phyloP scores from a whole-genome alignment of 2,329 filamentous ascomycete genomes.

The Aspergillus phoenicis region DNA sequence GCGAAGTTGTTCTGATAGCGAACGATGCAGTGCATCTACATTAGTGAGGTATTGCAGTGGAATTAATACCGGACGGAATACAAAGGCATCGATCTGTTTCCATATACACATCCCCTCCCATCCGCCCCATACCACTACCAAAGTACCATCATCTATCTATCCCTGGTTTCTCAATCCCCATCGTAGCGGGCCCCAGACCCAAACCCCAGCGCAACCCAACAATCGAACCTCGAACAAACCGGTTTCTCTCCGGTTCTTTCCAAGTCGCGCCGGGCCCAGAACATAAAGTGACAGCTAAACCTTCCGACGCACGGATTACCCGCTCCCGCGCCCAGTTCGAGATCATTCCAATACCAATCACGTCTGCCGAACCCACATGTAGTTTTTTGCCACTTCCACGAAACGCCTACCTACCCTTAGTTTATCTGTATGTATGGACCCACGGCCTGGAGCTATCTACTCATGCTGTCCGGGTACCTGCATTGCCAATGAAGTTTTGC shows the following conservation, averaged over 20 bases:
- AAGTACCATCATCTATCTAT: too few species aligned
- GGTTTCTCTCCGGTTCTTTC: not conserved
- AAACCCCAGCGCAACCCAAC: too few species aligned
- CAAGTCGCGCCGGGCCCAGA: not conserved
- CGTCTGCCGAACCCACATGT: not conserved
- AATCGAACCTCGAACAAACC: too few species aligned
- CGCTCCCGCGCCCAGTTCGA: not conserved
- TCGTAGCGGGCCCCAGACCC: too few species aligned
- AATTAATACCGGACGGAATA: constrained; percentile 1
- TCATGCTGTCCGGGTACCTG: not conserved
- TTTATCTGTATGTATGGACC: not conserved
- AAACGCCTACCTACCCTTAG: not conserved
- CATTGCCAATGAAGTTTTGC: not conserved
- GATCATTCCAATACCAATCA: not conserved
- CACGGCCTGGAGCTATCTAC: not conserved
- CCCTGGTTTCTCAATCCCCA: too few species aligned
- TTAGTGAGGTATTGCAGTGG: not conserved
- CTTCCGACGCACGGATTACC: not conserved
- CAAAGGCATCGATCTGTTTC: not conserved
- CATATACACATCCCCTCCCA: not conserved
- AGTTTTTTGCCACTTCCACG: not conserved
- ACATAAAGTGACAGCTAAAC: not conserved
- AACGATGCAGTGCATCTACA: not conserved
- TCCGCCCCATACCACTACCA: too few species aligned
- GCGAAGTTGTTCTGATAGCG: constrained; percentile 4